Percentiles rank a stretch among this genome's conserved stretches.
These are phyloP conservation scores for Phtheirospermum japonicum DNA, from an alignment of 257 asterid genomes.

Conservation along the genomic window DNA sequence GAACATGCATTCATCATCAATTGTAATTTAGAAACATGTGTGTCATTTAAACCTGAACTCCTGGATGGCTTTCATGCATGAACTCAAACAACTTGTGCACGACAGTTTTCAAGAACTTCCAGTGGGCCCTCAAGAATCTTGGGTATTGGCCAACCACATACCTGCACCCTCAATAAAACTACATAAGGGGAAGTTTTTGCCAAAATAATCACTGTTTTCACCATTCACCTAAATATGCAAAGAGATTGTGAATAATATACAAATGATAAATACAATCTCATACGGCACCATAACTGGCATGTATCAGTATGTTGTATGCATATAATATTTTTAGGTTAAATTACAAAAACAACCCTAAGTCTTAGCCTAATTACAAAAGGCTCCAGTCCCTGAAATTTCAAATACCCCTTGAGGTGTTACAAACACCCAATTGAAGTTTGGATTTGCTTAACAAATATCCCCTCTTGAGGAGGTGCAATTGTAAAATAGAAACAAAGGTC, in stretches of 20 bases:
- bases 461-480: neutral
- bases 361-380: neutral
- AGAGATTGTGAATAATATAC: slow-evolving; percentile 14
- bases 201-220: neutral
- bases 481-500: neutral
- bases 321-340: neutral
- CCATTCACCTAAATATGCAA: slow-evolving; percentile 22
- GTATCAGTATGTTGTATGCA: slow-evolving; percentile 6
- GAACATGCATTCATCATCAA: slow-evolving; percentile 22
- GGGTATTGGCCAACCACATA: slow-evolving; percentile 99
- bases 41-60: slow-evolving; percentile 78
- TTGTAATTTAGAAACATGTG: slow-evolving; percentile 9
- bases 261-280: slow-evolving; percentile 3
- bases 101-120: slow-evolving; percentile 99
- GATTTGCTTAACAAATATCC: neutral
- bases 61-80: slow-evolving; percentile 99
- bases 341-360: neutral
- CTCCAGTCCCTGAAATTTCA: neutral
- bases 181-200: neutral
- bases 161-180: slow-evolving; percentile 46
- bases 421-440: neutral
- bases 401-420: neutral
- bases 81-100: slow-evolving; percentile 97
- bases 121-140: slow-evolving; percentile 95
- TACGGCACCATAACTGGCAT: slow-evolving; percentile 14